Percentiles rank a stretch among this genome's conserved stretches.
Evolutionary conservation across 1,139 yeast genomes (phyloP).

Genomic region (Sugiyamaella xylanicola): DNA sequence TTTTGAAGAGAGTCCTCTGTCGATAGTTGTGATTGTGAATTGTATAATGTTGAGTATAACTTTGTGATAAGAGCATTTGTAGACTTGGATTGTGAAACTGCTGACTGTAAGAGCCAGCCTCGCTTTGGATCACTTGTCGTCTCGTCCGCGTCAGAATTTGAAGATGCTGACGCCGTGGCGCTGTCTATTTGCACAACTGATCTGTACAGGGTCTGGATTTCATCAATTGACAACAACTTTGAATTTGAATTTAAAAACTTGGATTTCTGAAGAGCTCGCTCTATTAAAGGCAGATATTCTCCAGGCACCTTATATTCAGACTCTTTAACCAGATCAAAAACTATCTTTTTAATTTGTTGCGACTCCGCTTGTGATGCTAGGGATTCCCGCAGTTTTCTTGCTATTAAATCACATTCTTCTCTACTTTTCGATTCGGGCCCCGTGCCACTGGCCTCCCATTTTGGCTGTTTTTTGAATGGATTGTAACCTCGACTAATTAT

Average conservation of each 20-base stretch:
- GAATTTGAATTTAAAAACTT: background rate
- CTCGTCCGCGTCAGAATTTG: background rate
- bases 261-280: slow-evolving; percentile 13
- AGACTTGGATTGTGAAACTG: slow-evolving; percentile 3
- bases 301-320: slow-evolving; percentile 1
- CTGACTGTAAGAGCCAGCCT: slow-evolving; percentile 12
- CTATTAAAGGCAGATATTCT: slow-evolving; percentile 14
- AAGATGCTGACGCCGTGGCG: background rate
- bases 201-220: slow-evolving; percentile 13
- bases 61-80: slow-evolving; percentile 10
- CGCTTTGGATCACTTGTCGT: background rate
- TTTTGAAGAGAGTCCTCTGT: slow-evolving; percentile 21
- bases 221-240: slow-evolving; percentile 9
- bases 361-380: slow-evolving; percentile 4
- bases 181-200: slow-evolving; percentile 3
- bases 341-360: background rate
- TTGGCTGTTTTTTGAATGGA: slow-evolving; percentile 7
- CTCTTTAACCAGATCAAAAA: slow-evolving; percentile 6
- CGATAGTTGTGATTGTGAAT: slow-evolving; percentile 11
- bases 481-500: slow-evolving; percentile 1
- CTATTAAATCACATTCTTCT: slow-evolving; percentile 10
- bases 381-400: slow-evolving; percentile 12
- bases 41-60: slow-evolving; percentile 16
- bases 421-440: background rate
- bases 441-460: slow-evolving; percentile 6